phyloP scores from a whole-genome alignment of 2,329 filamentous ascomycete genomes.

The Leptographium wingfieldii region DNA sequence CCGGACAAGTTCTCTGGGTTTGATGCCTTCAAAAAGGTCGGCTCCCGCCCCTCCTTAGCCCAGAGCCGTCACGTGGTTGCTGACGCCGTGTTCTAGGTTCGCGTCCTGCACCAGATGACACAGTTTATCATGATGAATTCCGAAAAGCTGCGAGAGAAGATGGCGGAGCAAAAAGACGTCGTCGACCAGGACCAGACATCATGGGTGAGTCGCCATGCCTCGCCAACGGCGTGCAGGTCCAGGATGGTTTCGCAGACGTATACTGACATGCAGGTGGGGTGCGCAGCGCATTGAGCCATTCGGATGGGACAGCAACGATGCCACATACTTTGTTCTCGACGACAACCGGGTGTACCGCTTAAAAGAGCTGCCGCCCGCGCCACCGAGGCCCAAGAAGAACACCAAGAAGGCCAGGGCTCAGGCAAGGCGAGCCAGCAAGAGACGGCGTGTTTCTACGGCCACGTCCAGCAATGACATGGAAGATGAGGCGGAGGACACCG shows the following conservation, averaged over 20 bases:
- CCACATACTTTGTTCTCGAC: conserved; percentile 80
- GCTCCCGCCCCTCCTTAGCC: neutral
- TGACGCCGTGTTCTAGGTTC: conserved; percentile 30
- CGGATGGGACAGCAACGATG: conserved; percentile 80
- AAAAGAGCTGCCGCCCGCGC: conserved; percentile 57
- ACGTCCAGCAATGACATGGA: conserved; percentile 23
- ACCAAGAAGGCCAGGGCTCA: conserved; percentile 52
- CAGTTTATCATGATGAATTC: conserved; percentile 81
- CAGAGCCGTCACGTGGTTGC: neutral
- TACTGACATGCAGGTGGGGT: neutral
- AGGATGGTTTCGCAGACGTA: no score
- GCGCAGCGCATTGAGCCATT: conserved; percentile 61
- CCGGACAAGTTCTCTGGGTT: conserved; percentile 68
- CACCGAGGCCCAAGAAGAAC: conserved; percentile 49
- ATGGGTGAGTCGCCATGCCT: conserved; percentile 56
- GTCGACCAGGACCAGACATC: conserved; percentile 71
- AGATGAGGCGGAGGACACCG: conserved; percentile 23
- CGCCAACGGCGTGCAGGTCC: neutral
- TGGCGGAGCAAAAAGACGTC: conserved; percentile 67
- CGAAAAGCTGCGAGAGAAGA: conserved; percentile 73
- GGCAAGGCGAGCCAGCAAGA: conserved; percentile 59
- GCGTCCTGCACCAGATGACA: conserved; percentile 76
- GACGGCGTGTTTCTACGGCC: conserved; percentile 44
- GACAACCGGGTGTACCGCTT: conserved; percentile 87
- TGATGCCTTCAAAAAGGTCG: conserved; percentile 66